phyloP scores from a whole-genome alignment of 805 yeast genomes.

The Zygotorulaspora danielsina region DNA sequence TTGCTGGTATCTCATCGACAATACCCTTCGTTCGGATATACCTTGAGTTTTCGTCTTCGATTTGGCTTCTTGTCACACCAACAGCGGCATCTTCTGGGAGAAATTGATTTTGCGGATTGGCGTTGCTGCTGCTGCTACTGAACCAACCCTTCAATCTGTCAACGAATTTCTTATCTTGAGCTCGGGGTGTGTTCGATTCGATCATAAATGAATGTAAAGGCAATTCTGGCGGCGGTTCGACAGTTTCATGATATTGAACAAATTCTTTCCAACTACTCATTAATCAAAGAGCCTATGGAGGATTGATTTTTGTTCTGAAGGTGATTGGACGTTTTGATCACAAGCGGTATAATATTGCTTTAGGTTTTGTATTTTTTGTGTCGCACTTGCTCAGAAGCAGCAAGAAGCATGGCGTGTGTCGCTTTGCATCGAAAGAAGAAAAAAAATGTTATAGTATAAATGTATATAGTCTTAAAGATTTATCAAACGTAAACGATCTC shows the following conservation, averaged over 20 bases:
- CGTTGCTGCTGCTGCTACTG: background rate
- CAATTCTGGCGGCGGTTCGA: constrained; percentile 15
- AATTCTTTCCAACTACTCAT: constrained; percentile 8
- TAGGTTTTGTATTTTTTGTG: background rate
- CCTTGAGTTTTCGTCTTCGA: background rate
- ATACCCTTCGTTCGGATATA: too few relatives aligned
- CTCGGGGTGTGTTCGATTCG: constrained; percentile 3
- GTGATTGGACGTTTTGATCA: too few relatives aligned
- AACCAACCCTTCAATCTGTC: constrained; percentile 12
- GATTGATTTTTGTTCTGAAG: too few relatives aligned
- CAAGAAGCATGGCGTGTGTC: too few relatives aligned
- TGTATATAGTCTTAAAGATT: background rate
- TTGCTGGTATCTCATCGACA: background rate
- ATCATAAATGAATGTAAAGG: constrained; percentile 9
- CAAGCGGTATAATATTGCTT: too few relatives aligned
- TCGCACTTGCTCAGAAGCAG: constrained; percentile 2
- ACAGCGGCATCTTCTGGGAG: background rate
- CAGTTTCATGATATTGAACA: constrained; percentile 1
- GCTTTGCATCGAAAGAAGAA: too few relatives aligned
- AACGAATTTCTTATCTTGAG: constrained; percentile 9
- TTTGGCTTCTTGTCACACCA: too few relatives aligned
- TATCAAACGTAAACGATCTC: background rate
- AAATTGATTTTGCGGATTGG: background rate
- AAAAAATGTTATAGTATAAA: too few relatives aligned
- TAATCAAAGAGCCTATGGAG: too few relatives aligned